These are phyloP conservation scores for Phoenix roebelenii DNA, from an alignment of 176 grass and related monocot genomes.

Conservation along the genomic window DNA sequence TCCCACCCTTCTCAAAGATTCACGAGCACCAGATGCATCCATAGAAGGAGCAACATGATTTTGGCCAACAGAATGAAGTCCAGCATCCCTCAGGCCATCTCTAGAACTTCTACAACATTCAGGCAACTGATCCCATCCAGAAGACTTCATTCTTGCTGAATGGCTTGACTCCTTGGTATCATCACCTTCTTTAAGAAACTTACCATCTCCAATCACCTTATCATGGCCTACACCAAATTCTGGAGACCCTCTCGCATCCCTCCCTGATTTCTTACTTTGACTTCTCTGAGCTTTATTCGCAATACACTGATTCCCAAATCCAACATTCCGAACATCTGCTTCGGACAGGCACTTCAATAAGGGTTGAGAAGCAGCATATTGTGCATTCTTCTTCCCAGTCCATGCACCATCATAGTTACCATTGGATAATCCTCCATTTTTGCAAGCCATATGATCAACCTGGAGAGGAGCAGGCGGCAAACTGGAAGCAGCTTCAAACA, in stretches of 20 bases:
- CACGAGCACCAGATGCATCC: conserved; percentile 19
- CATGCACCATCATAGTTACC: conserved; percentile 20
- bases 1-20: conserved; percentile 16
- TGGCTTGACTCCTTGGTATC: conserved; percentile 18
- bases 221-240: conserved; percentile 11
- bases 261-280: conserved; percentile 18
- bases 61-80: conserved; percentile 20
- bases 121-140: conserved; percentile 68
- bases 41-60: conserved; percentile 22
- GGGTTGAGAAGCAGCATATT: conserved; percentile 18
- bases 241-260: conserved; percentile 15
- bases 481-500: conserved; percentile 12
- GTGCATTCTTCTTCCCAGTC: conserved; percentile 16
- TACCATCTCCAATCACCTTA: background rate
- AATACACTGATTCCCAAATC: conserved; percentile 13
- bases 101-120: conserved; percentile 26
- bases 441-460: conserved; percentile 22
- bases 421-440: conserved; percentile 15
- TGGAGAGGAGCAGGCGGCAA: conserved; percentile 15
- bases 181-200: conserved; percentile 22
- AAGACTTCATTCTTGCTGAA: conserved; percentile 35
- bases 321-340: conserved; percentile 30
- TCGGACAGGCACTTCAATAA: conserved; percentile 26
- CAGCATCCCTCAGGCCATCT: conserved; percentile 27
- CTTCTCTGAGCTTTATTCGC: conserved; percentile 14